phyloP scores from a whole-genome alignment of 73 alveolate genomes.

The Tetrahymena elliotti region DNA sequence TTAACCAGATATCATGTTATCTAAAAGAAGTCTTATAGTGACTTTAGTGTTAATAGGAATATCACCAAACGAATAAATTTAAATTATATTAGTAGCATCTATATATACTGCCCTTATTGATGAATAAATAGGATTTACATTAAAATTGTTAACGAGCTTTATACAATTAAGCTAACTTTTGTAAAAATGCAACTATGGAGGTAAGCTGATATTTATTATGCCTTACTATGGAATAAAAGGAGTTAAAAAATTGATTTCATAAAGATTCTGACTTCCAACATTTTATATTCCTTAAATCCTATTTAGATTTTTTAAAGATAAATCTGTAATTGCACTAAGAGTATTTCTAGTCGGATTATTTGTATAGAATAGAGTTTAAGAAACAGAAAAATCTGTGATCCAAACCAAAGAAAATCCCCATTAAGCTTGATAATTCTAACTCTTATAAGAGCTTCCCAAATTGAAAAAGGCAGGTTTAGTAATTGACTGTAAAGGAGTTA shows the following conservation, averaged over 20 bases:
- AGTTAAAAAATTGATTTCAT: not conserved
- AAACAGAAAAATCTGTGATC: not conserved
- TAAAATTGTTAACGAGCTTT: not conserved
- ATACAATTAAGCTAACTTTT: not conserved
- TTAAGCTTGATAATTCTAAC: not conserved
- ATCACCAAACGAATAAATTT: not conserved
- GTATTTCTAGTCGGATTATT: not conserved
- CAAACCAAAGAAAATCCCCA: not conserved
- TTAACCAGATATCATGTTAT: not conserved
- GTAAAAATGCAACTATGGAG: not conserved
- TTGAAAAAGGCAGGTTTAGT: not conserved
- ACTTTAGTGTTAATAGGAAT: not conserved
- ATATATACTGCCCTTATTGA: not conserved
- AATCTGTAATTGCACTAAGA: not conserved
- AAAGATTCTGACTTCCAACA: not conserved
- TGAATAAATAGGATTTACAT: not conserved
- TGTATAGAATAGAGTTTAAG: not conserved
- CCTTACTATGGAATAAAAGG: not conserved
- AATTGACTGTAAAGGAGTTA: not conserved
- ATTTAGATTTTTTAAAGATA: not conserved
- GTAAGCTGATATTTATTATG: not conserved
- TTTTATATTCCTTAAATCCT: not conserved
- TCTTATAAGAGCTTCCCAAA: not conserved
- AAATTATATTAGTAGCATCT: not conserved
- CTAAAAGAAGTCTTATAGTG: not conserved